These are phyloP conservation scores for Lactuca sativa DNA, from an alignment of 129 eudicot species.

Conservation along the genomic window DNA sequence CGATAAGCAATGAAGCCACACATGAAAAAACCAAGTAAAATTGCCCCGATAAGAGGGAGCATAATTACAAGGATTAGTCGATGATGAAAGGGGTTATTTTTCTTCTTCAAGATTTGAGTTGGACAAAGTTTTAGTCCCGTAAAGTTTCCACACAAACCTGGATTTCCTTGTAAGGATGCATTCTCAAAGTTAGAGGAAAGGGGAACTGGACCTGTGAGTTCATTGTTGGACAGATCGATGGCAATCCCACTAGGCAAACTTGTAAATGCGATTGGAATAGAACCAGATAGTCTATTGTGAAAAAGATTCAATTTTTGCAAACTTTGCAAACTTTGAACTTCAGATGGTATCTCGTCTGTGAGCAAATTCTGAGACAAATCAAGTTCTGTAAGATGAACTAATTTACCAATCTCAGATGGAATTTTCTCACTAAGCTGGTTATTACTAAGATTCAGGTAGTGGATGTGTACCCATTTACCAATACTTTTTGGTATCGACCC, in stretches of 20 bases:
- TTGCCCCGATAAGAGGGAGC: too few relatives aligned
- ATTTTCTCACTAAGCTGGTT: slow-evolving; percentile 27
- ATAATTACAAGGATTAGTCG: too few relatives aligned
- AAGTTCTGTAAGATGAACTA: not conserved
- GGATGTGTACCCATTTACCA: slow-evolving; percentile 1
- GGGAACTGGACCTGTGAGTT: slow-evolving; percentile 2
- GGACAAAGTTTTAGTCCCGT: too few relatives aligned
- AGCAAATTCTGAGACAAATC: not conserved
- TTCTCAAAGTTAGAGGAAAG: not conserved
- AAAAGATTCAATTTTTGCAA: too few relatives aligned
- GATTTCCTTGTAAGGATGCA: slow-evolving; percentile 8
- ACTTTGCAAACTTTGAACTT: too few relatives aligned
- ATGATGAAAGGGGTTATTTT: too few relatives aligned
- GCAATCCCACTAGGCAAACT: too few relatives aligned
- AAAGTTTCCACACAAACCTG: slow-evolving; percentile 14
- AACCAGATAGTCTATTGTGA: slow-evolving; percentile 16
- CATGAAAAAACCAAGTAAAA: too few relatives aligned
- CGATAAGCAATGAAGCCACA: too few relatives aligned
- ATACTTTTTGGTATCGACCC: slow-evolving; percentile 29
- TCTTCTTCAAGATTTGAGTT: too few relatives aligned
- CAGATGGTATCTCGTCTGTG: too few relatives aligned
- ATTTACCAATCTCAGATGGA: slow-evolving; percentile 14
- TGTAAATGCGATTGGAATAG: slow-evolving; percentile 9
- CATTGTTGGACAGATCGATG: slow-evolving; percentile 10
- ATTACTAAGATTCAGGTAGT: slow-evolving; percentile 11